A percentile compares a stretch with the other conserved stretches of the same genome.
Conservation (phyloP, 2,329 filamentous ascomycete species). For the Arthrobotrys pseudoclavata region DNA sequence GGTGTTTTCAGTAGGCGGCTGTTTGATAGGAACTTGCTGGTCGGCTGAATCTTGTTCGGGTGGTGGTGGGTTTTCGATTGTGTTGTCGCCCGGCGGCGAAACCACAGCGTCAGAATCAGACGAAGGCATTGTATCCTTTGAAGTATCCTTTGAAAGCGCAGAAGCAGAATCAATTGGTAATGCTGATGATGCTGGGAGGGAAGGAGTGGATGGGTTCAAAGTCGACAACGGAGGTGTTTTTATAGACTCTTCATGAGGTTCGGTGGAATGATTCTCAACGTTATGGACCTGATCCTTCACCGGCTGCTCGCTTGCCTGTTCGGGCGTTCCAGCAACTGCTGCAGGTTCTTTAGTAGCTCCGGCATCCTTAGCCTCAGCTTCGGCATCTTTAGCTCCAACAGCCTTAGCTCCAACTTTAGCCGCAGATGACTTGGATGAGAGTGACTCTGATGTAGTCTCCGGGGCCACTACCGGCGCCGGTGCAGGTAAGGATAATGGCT, state of each 20-base stretch:
- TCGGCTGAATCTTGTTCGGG: not conserved
- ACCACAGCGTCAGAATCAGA: not conserved
- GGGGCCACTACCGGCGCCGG: not conserved
- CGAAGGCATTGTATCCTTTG: slow-evolving; percentile 1
- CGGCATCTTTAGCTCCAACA: not conserved
- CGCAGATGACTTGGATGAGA: slow-evolving; percentile 8
- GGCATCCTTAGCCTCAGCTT: not conserved
- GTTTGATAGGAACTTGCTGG: not conserved
- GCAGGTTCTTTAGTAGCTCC: not conserved
- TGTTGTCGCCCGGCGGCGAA: slow-evolving; percentile 3
- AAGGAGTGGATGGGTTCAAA: not conserved
- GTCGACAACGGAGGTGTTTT: slow-evolving; percentile 17
- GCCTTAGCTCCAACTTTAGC: slow-evolving; percentile 12
- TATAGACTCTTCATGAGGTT: slow-evolving; percentile 22
- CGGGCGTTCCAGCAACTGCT: slow-evolving; percentile 27
- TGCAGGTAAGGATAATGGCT: not conserved
- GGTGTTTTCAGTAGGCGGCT: not conserved
- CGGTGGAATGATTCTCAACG: slow-evolving; percentile 27
- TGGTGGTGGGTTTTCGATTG: slow-evolving; percentile 10
- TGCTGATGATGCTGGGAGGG: slow-evolving; percentile 1
- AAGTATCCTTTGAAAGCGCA: not conserved
- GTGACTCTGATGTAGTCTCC: not conserved
- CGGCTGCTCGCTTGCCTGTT: slow-evolving; percentile 31
- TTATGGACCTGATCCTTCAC: slow-evolving; percentile 38
- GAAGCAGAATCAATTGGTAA: slow-evolving; percentile 8